Conservation (phyloP, 2,329 filamentous ascomycete genomes). For the Paraphaeosphaeria sporulosa region DNA sequence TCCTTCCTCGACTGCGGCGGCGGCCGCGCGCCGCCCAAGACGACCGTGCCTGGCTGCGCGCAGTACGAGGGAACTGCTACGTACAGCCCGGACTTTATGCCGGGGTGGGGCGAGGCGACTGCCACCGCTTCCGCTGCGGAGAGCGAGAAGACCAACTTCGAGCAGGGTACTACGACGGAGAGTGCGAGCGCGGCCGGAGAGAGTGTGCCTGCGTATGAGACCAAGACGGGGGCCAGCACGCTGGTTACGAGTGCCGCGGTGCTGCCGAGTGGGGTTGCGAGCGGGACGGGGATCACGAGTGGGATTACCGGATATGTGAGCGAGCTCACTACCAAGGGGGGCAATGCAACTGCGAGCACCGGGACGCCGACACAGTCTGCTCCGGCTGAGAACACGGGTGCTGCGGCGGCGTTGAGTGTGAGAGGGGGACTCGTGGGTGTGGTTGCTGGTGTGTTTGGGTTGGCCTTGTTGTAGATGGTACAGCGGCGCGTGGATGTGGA, state of each 20-base stretch:
- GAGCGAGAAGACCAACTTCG: conserved; percentile 9
- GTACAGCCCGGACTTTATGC: conserved; percentile 61
- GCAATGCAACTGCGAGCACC: conserved; percentile 21
- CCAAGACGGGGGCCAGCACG: conserved; percentile 10
- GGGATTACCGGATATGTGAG: neutral
- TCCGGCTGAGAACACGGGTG: conserved; percentile 22
- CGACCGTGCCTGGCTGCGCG: conserved; percentile 67
- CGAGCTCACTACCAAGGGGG: conserved; percentile 7
- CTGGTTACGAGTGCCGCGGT: conserved; percentile 3
- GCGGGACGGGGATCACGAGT: conserved; percentile 6
- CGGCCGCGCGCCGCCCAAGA: conserved; percentile 70
- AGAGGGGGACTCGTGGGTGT: conserved; percentile 18
- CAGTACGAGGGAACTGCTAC: conserved; percentile 64
- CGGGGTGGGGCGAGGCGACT: conserved; percentile 15
- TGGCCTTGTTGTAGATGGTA: conserved; percentile 27
- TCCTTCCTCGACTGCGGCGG: conserved; percentile 71
- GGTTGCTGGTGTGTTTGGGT: conserved; percentile 24
- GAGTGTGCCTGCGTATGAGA: conserved; percentile 6
- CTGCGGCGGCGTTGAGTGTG: conserved; percentile 18
- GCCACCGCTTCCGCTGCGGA: conserved; percentile 1
- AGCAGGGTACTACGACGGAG: conserved; percentile 11
- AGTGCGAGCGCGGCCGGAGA: conserved; percentile 11
- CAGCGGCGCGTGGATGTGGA: neutral
- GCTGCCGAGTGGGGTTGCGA: neutral
- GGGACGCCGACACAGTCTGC: conserved; percentile 14